Conservation (phyloP, 1,139 yeast genomes). For the Kodamaea sp. region DNA sequence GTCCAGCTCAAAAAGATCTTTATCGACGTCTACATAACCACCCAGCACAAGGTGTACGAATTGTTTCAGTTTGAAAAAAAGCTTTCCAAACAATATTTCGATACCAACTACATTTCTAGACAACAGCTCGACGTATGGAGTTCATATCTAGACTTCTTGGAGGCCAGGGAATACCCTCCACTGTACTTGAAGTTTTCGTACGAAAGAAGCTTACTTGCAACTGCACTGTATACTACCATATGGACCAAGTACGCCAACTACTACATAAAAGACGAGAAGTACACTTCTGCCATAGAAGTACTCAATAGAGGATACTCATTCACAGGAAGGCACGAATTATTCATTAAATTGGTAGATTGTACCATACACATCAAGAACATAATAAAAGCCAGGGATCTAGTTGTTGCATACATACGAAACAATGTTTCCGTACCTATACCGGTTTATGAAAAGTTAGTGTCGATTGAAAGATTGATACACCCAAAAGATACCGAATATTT, state of each 20-base stretch:
- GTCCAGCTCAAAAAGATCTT: slow-evolving; percentile 46
- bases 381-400: slow-evolving; percentile 37
- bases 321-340: slow-evolving; percentile 25
- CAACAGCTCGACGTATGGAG: slow-evolving; percentile 61
- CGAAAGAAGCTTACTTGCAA: slow-evolving; percentile 56
- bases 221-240: slow-evolving; percentile 53
- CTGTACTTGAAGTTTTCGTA: slow-evolving; percentile 44
- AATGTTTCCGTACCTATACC: slow-evolving; percentile 34
- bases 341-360: slow-evolving; percentile 43
- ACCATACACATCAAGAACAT: slow-evolving; percentile 33
- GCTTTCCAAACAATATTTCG: slow-evolving; percentile 53
- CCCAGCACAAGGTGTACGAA: slow-evolving; percentile 61
- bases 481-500: slow-evolving; percentile 26
- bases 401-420: slow-evolving; percentile 26
- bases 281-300: slow-evolving; percentile 36
- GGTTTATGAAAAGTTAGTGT: slow-evolving; percentile 39
- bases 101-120: slow-evolving; percentile 39
- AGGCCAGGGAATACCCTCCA: slow-evolving; percentile 32
- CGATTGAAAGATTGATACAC: slow-evolving; percentile 34
- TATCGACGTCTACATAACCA: slow-evolving; percentile 56
- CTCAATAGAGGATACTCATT: slow-evolving; percentile 35
- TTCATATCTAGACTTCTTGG: slow-evolving; percentile 58
- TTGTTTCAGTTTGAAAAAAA: slow-evolving; percentile 64
- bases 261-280: slow-evolving; percentile 29
- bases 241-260: slow-evolving; percentile 66